These are phyloP conservation scores for Pestalotiopsis fici DNA, from an alignment of 2,329 filamentous ascomycete species.

Conservation along the genomic window DNA sequence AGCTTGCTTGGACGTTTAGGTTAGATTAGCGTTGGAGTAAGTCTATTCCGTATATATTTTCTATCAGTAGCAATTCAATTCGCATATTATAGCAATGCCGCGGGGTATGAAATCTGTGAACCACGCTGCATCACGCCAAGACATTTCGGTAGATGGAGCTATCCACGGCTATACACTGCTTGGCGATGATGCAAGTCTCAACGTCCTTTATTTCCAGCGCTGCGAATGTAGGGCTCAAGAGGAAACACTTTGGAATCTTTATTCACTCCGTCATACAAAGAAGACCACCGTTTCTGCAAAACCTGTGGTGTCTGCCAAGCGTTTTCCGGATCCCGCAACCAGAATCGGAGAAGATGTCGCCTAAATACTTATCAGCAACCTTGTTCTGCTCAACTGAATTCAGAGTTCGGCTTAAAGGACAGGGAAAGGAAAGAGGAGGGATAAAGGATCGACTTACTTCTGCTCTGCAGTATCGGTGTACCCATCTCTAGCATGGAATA, in stretches of 20 bases:
- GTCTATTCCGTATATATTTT: neutral
- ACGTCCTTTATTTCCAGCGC: conserved; percentile 33
- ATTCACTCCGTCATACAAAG: conserved; percentile 53
- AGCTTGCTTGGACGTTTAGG: no score
- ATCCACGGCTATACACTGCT: no score
- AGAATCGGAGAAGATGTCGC: conserved; percentile 50
- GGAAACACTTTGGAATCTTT: conserved; percentile 57
- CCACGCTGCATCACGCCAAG: no score
- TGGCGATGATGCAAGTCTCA: neutral
- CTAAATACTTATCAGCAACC: conserved; percentile 19
- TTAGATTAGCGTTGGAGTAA: neutral
- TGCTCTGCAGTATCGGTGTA: conserved; percentile 46
- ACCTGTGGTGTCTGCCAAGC: conserved; percentile 48
- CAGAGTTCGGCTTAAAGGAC: no score
- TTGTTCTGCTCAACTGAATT: conserved; percentile 20
- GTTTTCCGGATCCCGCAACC: conserved; percentile 49
- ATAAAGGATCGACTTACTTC: conserved; percentile 37
- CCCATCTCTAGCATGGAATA: conserved; percentile 53
- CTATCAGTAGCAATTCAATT: neutral
- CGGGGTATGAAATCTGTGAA: no score
- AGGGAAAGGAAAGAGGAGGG: no score
- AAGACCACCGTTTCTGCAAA: conserved; percentile 49
- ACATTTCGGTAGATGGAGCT: no score
- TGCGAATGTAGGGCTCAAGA: conserved; percentile 52
- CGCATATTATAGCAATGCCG: no score